phyloP scores from a whole-genome alignment of 164 flowering plant species.

The Dillenia turbinata region DNA sequence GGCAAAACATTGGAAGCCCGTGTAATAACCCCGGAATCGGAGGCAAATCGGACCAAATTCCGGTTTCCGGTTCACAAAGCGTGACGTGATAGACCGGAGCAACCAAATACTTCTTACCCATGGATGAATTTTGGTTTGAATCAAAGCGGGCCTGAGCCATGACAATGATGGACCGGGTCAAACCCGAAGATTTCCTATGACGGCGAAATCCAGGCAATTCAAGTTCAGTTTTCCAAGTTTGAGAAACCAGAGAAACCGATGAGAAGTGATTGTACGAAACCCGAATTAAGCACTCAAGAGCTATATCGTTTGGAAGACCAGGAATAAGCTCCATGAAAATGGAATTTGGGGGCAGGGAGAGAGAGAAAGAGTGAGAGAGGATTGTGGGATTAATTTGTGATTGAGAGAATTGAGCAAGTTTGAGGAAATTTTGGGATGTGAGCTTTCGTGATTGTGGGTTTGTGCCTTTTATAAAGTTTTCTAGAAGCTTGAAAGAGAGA shows the following conservation, averaged over 20 bases:
- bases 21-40: constrained; percentile 27
- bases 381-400: too few species aligned
- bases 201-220: constrained; percentile 32
- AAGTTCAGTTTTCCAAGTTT: constrained; percentile 40
- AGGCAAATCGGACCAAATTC: constrained; percentile 47
- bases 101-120: constrained; percentile 2
- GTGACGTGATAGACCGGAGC: constrained; percentile 37
- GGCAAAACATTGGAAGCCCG: constrained; percentile 62
- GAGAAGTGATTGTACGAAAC: constrained; percentile 30
- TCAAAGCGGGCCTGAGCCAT: constrained; percentile 37
- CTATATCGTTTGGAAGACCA: constrained; percentile 58
- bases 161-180: constrained; percentile 26
- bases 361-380: too few species aligned
- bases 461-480: too few species aligned
- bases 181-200: constrained; percentile 21
- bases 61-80: constrained; percentile 38
- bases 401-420: too few species aligned
- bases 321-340: constrained; percentile 55
- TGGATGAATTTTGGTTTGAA: constrained; percentile 6
- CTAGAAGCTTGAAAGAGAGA: too few species aligned
- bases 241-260: constrained; percentile 26
- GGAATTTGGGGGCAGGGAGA: too few species aligned
- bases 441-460: too few species aligned
- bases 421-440: too few species aligned
- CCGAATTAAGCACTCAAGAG: constrained; percentile 48